Conservation (phyloP, 1,284 basidiomycete species). For the Cryptococcus sp. region DNA sequence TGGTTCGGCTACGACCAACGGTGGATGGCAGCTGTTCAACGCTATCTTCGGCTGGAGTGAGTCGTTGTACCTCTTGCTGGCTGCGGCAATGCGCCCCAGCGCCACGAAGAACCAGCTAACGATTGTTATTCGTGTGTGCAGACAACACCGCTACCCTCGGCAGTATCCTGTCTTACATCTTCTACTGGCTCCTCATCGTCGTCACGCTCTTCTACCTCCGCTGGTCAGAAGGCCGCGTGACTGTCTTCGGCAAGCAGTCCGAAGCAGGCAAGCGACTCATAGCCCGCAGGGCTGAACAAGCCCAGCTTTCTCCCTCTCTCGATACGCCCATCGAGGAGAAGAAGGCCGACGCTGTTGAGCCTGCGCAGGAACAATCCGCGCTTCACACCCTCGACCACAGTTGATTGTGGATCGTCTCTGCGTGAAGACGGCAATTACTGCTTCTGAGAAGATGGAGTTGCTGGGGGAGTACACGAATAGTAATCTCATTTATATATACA, state of each 20-base stretch:
- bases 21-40: constrained; percentile 54
- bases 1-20: constrained; percentile 55
- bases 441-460: too few species aligned
- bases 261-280: constrained; percentile 18
- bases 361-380: background rate
- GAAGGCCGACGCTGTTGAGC: background rate
- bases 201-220: constrained; percentile 68
- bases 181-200: constrained; percentile 77
- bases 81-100: too few species aligned
- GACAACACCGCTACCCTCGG: constrained; percentile 61
- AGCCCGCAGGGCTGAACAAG: background rate
- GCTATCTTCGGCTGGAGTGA: constrained; percentile 47
- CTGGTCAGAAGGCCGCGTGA: constrained; percentile 59
- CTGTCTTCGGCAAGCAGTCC: constrained; percentile 47
- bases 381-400: background rate
- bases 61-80: constrained; percentile 1
- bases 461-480: too few species aligned
- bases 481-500: too few species aligned
- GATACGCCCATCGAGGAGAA: constrained; percentile 3
- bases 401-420: too few species aligned
- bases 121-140: background rate
- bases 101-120: background rate
- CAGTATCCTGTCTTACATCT: constrained; percentile 69
- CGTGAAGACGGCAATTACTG: too few species aligned
- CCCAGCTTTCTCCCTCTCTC: background rate